Evolutionary conservation across 495 filamentous ascomycete genomes (phyloP).

Genomic region (Penicillium coprophilum): DNA sequence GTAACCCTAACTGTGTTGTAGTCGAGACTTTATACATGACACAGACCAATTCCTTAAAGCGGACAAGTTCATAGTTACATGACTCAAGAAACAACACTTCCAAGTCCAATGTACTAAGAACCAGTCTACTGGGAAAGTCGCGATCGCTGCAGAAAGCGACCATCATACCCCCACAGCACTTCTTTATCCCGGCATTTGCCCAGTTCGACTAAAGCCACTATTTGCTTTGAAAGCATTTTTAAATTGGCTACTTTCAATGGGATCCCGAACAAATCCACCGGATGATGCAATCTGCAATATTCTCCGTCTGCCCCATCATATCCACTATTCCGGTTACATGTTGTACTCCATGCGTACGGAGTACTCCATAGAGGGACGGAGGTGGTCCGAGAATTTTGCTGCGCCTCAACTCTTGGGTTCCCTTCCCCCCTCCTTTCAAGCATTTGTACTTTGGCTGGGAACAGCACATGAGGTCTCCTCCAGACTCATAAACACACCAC

Average conservation of each 20-base stretch:
- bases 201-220: neutral
- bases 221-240: neutral
- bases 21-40: neutral
- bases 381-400: neutral
- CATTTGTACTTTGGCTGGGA: neutral
- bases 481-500: neutral
- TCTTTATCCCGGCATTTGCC: neutral
- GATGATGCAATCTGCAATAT: neutral
- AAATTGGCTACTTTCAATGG: neutral
- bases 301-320: neutral
- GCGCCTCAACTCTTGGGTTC: neutral
- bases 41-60: constrained; percentile 1
- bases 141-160: constrained; percentile 11
- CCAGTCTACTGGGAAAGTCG: neutral
- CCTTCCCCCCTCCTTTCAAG: neutral
- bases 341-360: neutral
- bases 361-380: neutral
- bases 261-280: neutral
- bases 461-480: neutral
- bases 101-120: neutral
- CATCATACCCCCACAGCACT: neutral
- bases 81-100: neutral
- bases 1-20: neutral
- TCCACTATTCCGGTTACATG: neutral
- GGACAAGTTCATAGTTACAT: constrained; percentile 1